These are phyloP conservation scores for Globisporangium paddicum DNA, from an alignment of 352 stramenopile genomes.

Conservation along the genomic window DNA sequence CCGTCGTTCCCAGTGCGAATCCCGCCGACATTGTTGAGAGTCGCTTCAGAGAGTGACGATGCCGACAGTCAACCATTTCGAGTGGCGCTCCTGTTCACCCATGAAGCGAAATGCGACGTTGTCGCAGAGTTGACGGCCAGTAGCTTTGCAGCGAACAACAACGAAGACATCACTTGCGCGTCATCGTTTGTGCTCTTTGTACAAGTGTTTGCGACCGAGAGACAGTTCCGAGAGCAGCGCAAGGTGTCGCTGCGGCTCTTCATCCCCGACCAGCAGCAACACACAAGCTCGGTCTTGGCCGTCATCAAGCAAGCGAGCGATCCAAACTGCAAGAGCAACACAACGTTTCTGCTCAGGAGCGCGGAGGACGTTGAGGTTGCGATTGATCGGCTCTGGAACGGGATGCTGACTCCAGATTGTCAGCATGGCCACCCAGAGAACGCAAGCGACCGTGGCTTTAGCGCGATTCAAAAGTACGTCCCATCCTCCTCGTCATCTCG, in stretches of 20 bases:
- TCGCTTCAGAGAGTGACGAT: background rate
- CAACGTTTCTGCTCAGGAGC: conserved; percentile 6
- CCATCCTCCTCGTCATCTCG: conserved; percentile 7
- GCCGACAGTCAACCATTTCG: background rate
- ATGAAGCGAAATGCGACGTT: background rate
- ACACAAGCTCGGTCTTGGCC: background rate
- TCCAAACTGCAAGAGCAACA: conserved; percentile 8
- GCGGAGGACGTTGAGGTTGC: conserved; percentile 10
- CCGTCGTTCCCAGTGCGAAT: conserved; percentile 22
- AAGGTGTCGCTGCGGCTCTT: conserved; percentile 9
- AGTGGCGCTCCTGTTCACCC: conserved; percentile 8
- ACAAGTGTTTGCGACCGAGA: conserved; percentile 9
- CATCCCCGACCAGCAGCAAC: background rate
- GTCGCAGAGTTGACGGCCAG: background rate
- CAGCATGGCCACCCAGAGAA: background rate
- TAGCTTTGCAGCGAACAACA: background rate
- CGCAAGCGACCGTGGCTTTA: background rate
- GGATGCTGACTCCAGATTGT: background rate
- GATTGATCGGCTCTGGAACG: conserved; percentile 14
- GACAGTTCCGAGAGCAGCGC: conserved; percentile 11
- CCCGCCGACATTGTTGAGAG: conserved; percentile 18
- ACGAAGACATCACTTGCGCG: background rate
- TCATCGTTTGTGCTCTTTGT: conserved; percentile 13
- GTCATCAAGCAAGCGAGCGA: conserved; percentile 7
- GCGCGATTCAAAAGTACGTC: conserved; percentile 49